Conservation (phyloP, 2,329 filamentous ascomycete genomes). For the Phoma herbarum region DNA sequence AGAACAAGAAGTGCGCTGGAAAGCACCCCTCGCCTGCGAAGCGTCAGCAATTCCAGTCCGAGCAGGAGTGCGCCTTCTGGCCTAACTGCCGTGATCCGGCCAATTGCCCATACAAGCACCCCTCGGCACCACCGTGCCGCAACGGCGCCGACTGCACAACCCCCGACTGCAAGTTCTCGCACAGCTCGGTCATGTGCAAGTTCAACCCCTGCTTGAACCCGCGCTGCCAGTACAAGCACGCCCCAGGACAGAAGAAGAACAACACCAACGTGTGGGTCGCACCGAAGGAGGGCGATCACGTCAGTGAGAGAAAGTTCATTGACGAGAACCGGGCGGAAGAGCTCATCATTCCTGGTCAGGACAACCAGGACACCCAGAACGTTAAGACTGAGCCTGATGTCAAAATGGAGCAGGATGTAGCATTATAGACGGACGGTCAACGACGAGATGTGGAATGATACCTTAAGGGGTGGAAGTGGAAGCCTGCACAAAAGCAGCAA, state of each 20-base stretch:
- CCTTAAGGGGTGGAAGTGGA: slow-evolving; percentile 17
- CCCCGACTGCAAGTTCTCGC: slow-evolving; percentile 87
- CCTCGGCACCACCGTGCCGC: slow-evolving; percentile 83
- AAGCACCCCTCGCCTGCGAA: slow-evolving; percentile 92
- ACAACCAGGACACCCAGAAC: slow-evolving; percentile 15
- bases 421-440: slow-evolving; percentile 24
- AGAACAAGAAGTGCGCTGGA: slow-evolving; percentile 91
- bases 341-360: slow-evolving; percentile 69
- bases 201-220: slow-evolving; percentile 92
- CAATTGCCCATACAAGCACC: slow-evolving; percentile 88
- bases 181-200: slow-evolving; percentile 84
- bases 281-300: slow-evolving; percentile 63
- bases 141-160: slow-evolving; percentile 90
- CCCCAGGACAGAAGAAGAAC: slow-evolving; percentile 79
- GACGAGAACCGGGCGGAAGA: slow-evolving; percentile 75
- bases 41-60: slow-evolving; percentile 78
- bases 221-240: slow-evolving; percentile 88
- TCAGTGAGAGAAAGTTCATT: slow-evolving; percentile 89
- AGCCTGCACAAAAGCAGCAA: slow-evolving; percentile 12
- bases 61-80: slow-evolving; percentile 89
- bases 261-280: slow-evolving; percentile 91
- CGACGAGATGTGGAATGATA: slow-evolving; percentile 25
- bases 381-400: slow-evolving; percentile 17
- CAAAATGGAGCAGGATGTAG: slow-evolving; percentile 31
- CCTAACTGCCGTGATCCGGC: slow-evolving; percentile 86